These are phyloP conservation scores for Verticillium tricorpus DNA, from an alignment of 2,329 filamentous ascomycete genomes.

Conservation along the genomic window DNA sequence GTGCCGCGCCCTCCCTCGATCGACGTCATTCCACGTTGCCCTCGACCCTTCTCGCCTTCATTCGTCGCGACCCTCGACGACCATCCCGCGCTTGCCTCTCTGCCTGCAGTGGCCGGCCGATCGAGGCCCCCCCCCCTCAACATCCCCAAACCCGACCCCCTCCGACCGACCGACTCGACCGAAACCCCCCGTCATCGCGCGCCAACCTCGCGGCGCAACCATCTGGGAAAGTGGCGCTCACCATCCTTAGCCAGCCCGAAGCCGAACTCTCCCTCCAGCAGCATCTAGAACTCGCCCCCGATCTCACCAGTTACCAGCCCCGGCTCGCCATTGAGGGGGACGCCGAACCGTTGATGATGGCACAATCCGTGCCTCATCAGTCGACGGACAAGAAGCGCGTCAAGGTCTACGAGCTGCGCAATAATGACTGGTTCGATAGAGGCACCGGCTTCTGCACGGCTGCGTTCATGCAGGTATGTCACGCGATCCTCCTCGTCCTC, in stretches of 20 bases:
- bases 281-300: constrained; percentile 52
- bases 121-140: background rate
- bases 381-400: constrained; percentile 70
- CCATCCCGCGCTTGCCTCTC: background rate
- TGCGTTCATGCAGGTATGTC: constrained; percentile 64
- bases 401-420: constrained; percentile 97
- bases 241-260: constrained; percentile 48
- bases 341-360: constrained; percentile 63
- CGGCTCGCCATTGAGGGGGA: constrained; percentile 43
- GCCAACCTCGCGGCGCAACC: constrained; percentile 10
- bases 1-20: background rate
- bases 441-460: constrained; percentile 94
- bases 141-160: background rate
- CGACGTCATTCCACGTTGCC: background rate
- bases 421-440: constrained; percentile 98
- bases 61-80: background rate
- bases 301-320: constrained; percentile 43
- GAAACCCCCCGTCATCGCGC: background rate
- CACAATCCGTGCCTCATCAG: constrained; percentile 66
- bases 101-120: background rate
- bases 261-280: constrained; percentile 56
- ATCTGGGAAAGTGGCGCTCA: constrained; percentile 47
- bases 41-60: background rate
- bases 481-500: constrained; percentile 6
- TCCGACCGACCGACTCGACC: background rate